Base-by-base conservation (phyloP, 306 rosid genomes). In the Erythrophleum fordii region DNA sequence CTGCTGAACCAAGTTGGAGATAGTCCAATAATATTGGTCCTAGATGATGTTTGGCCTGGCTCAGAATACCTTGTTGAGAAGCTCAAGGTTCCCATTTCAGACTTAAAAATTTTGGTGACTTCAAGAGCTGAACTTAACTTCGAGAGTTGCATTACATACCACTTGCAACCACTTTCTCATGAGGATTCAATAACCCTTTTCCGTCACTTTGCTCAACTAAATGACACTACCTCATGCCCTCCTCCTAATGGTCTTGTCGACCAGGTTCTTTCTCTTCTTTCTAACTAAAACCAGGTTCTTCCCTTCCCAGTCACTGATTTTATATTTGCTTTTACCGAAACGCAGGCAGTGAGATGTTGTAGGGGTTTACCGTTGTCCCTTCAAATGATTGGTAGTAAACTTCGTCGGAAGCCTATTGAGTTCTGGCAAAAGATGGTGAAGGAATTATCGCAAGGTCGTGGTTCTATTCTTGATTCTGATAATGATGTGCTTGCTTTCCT, bases 1-100 rank as follows among this genome's bases (percentile, higher is more conserved):
- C 81, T 86, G 69, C 35, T 87, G 77, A 83, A 67, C 65, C 37
- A 35, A 62, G 31, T 79, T 44, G 77, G 77, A 4, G 34, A 20
- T 11, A 41, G 23, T 23, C 91, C 87, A 64, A 53, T 76, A 53
- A 8, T 92, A 73, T 70, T 89, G 87, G 89, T 92, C 22, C 72
- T 90, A 72, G 97, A 92, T 84, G 95, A 92, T 77, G 93, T 92
- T 69, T 87, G 92, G 95, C 76, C 75, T 3, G 82, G 11, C 55
- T 81, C 97, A 45, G 93, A 83, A 60, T 66, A 42, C 60, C 83
- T 91, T 45, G 69, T 86, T 72, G 83, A 88, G 17, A 90, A 70
- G 70, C 81, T 91, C 16, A 48, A 16, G 45, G 85, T 84, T 25
- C 22, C 74, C 23, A 44, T 85, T 18, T 69, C 83, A 59, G 67